Evolutionary conservation across 1,139 yeast species (phyloP), one percentile per base, ranked within the genome.

Genomic region (Debaryomyces sp.): DNA sequence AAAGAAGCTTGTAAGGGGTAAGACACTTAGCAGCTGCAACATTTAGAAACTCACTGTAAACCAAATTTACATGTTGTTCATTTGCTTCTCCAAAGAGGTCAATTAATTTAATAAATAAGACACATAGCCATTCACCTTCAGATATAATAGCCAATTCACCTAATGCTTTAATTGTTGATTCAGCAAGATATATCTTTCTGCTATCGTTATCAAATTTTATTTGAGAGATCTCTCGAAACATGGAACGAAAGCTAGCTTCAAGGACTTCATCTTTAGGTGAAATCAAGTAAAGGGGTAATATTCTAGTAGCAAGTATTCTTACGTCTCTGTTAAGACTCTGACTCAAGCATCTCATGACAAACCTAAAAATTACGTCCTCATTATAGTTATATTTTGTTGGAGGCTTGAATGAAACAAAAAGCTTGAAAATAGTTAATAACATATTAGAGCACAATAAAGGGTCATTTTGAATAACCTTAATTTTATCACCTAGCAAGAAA

Each of bases 1-100:
- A 81, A 32, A 91, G 69, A 15, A 94, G 66, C 59, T 87, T 89
- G 70, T 85, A 84, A 0, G 90, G 85, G 1, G 88, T 78, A 27
- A 81, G 62, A 1, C 70, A 62, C 50, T 75, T 73, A 1, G 74
- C 66, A 17, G 67, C 63, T 0, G 85, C 77, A 10, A 85, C 74
- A 22, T 73, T 66, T 18, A 78, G 64, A 18, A 88, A 64, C 46
- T 82, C 82, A 57, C 80, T 81, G 54, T 82, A 81, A 0, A 89
- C 89, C 45, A 85, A 68, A 44, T 88, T 81, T 1, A 84, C 80
- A 53, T 82, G 81, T 53, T 86, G 86, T 36, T 82, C 81, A 56
- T 83, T 84, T 1, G 70, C 59, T 23, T 84, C 85, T 2, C 87
- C 85, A 50, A 89, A 68, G 33, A 80, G 74, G 47, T 82, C 84